A percentile compares a stretch with the other conserved stretches of the same genome.
phyloP scores from a whole-genome alignment of 2,329 filamentous ascomycete species.

The Diaporthe sp. region DNA sequence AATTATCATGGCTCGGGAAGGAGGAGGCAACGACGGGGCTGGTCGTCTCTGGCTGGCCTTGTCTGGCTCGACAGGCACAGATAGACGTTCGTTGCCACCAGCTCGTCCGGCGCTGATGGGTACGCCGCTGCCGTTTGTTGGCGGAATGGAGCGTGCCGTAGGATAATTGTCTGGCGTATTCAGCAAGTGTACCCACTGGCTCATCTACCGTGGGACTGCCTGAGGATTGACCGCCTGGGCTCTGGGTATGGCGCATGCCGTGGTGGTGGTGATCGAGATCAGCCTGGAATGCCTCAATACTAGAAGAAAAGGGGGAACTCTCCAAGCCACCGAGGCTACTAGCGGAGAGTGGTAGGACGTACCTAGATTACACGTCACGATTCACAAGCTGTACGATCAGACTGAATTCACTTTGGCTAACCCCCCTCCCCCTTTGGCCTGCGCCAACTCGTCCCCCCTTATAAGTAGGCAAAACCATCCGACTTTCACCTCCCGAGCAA shows the following conservation, averaged over 20 bases:
- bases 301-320: background rate
- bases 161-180: no score
- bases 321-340: background rate
- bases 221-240: no score
- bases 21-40: background rate
- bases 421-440: no score
- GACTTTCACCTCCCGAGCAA: background rate
- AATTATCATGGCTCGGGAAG: background rate
- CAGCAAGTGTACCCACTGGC: no score
- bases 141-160: no score
- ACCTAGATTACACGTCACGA: background rate
- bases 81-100: no score
- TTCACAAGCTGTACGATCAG: background rate
- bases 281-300: background rate
- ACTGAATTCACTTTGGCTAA: background rate
- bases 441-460: no score
- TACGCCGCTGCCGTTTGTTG: no score
- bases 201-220: no score
- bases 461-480: background rate
- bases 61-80: no score
- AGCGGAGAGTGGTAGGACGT: background rate
- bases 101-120: no score
- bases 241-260: background rate
- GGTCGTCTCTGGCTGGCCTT: background rate
- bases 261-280: background rate